Base-by-base conservation (phyloP, 2,329 filamentous ascomycete genomes). In the Alternaria atra region DNA sequence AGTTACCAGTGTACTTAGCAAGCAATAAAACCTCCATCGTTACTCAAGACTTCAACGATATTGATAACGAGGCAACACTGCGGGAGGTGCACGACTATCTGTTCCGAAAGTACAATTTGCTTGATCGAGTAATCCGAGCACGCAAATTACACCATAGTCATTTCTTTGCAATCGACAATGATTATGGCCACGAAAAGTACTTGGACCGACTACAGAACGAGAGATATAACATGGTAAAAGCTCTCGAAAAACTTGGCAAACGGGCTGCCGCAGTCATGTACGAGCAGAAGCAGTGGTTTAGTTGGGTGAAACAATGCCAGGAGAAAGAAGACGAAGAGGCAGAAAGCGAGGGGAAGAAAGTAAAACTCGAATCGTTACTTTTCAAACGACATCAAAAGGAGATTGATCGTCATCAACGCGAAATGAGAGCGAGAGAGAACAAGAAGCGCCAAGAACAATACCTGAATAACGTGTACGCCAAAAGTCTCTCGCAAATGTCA, bases 301-400 rank as follows among this genome's bases (percentile, higher is more conserved):
- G 74, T n/a, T 84, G 83, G 83, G 76, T 84, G 6, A 74, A 78
- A 13, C 63, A 81, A 55, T 79, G 76, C 34, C 82, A 85, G 65
- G 75, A 81, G 15, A 75, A 80, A 29, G 82, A 84, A 69, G 83
- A 84, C 54, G 69, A 71, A 25, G 76, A 69, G 5, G 80, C 81
- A 29, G 82, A 84, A 44, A 83, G 80, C 44, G 84, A 85, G 67
- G 80, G 80, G 46, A 82, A 81, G 70, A 84, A 84, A 64, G 75
- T 84, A 52, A 84, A 84, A 66, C 74, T 79, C 35, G 83, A 85
- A 65, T 80, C 82, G 3, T 77, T 80, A 40, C 39, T 40, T 9
- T 40, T 40, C 39, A 40, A 23, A 13, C 17, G 39, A 23, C 39
- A 40, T 10, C 80, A 77, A 71, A 82, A 81, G 60, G 81, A 82